Evolutionary conservation across 192 early-diverging fungal genomes (phyloP).

Genomic region (Linnemannia exigua): DNA sequence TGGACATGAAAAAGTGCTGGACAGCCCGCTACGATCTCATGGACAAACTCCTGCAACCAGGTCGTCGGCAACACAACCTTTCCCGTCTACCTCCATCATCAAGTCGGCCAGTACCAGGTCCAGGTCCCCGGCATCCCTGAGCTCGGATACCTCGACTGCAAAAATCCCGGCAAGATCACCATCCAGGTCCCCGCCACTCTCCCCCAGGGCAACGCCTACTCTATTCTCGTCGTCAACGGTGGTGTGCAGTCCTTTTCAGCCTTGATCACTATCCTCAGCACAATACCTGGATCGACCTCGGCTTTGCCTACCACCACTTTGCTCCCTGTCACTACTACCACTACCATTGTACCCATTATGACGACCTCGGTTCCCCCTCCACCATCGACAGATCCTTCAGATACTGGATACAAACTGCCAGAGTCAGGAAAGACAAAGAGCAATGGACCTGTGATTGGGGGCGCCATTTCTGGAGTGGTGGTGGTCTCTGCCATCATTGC

Average conservation of each 20-base stretch:
- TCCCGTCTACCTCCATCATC: conserved; percentile 27
- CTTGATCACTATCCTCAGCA: conserved; percentile 24
- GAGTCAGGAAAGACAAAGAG: too few species aligned
- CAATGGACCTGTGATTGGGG: too few species aligned
- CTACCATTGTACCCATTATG: neutral
- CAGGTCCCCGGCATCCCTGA: conserved; percentile 13
- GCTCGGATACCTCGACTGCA: conserved; percentile 40
- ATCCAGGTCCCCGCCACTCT: conserved; percentile 28
- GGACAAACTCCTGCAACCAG: conserved; percentile 26
- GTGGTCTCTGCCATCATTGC: too few species aligned
- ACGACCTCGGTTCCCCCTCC: too few species aligned
- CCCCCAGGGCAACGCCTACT: conserved; percentile 33
- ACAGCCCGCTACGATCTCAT: conserved; percentile 16
- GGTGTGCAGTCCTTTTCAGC: conserved; percentile 31
- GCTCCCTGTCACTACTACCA: neutral
- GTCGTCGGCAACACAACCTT: conserved; percentile 36
- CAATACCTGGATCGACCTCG: neutral
- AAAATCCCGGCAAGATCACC: conserved; percentile 23
- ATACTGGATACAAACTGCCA: too few species aligned
- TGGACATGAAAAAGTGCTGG: conserved; percentile 38
- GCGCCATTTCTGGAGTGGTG: too few species aligned
- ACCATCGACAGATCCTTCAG: too few species aligned
- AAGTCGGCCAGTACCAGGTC: conserved; percentile 23
- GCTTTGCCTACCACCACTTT: neutral
- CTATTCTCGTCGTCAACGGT: conserved; percentile 32